Conservation (phyloP, 192 early-diverging fungal genomes). For the Entomortierella chlamydospora region DNA sequence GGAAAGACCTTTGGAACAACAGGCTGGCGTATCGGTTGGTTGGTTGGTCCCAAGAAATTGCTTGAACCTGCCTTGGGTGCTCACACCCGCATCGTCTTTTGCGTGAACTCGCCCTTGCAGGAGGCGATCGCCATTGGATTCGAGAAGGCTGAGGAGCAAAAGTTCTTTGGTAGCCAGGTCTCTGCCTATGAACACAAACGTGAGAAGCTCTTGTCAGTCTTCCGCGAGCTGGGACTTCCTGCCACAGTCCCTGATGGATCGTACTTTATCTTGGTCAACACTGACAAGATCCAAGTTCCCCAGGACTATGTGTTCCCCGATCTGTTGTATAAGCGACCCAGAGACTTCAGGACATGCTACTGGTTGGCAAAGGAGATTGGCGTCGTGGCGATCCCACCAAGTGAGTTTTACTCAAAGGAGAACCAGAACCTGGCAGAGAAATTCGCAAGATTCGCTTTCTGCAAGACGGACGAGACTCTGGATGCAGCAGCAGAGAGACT, state of each 20-base stretch:
- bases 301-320: constrained; percentile 68
- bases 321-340: constrained; percentile 68
- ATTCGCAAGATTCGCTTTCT: constrained; percentile 92
- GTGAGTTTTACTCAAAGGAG: constrained; percentile 85
- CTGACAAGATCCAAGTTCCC: constrained; percentile 72
- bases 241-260: constrained; percentile 91
- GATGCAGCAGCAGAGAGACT: constrained; percentile 79
- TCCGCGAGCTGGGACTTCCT: constrained; percentile 75
- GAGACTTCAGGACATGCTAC: constrained; percentile 83
- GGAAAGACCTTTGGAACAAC: constrained; percentile 97
- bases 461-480: constrained; percentile 89
- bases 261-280: constrained; percentile 94
- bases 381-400: constrained; percentile 92
- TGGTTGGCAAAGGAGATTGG: constrained; percentile 90
- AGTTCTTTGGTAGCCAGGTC: constrained; percentile 79
- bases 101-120: constrained; percentile 90
- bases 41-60: constrained; percentile 79
- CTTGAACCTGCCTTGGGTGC: constrained; percentile 83
- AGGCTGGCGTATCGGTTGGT: constrained; percentile 98
- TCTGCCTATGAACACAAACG: constrained; percentile 77
- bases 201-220: constrained; percentile 73
- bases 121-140: constrained; percentile 84
- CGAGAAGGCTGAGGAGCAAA: constrained; percentile 66
- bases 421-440: constrained; percentile 75
- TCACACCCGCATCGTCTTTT: constrained; percentile 91